Conservation (phyloP, 306 rosid genomes). For the Potentilla sterilis region DNA sequence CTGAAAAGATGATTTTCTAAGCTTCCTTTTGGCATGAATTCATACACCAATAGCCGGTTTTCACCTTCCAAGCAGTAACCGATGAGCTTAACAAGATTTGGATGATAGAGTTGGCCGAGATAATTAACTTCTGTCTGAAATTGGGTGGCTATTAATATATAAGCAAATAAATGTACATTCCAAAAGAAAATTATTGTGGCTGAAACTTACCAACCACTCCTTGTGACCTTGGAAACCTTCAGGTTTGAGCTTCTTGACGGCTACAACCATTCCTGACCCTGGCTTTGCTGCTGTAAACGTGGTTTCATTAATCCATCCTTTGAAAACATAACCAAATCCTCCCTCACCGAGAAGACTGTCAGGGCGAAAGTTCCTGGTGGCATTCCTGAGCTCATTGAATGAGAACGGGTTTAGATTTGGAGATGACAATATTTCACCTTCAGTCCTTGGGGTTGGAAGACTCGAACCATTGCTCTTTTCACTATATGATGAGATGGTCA, state of each 20-base stretch:
- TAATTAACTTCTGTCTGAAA: constrained; percentile 94
- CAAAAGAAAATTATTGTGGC: not conserved
- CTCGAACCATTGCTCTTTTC: constrained; percentile 49
- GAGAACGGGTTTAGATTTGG: constrained; percentile 69
- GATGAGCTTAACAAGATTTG: constrained; percentile 77
- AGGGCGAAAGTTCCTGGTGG: constrained; percentile 75
- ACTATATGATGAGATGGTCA: constrained; percentile 47
- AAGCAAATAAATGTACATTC: constrained; percentile 17
- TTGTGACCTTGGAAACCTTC: constrained; percentile 93
- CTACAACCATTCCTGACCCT: constrained; percentile 87
- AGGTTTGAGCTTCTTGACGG: constrained; percentile 88
- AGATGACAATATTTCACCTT: constrained; percentile 85
- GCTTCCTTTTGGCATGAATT: constrained; percentile 96
- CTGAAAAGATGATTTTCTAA: constrained; percentile 90
- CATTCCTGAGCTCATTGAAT: constrained; percentile 76
- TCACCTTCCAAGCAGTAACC: constrained; percentile 95
- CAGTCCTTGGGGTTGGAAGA: constrained; percentile 78
- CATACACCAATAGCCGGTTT: constrained; percentile 83
- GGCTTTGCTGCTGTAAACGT: constrained; percentile 61
- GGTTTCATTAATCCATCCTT: constrained; percentile 88
- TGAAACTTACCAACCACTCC: constrained; percentile 87
- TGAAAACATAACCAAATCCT: constrained; percentile 88
- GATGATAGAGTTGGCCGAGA: constrained; percentile 87
- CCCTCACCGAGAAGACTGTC: constrained; percentile 97
- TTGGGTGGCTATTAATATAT: constrained; percentile 18